Base-by-base conservation (phyloP, 164 flowering plant species). In the Akebia trifoliata region DNA sequence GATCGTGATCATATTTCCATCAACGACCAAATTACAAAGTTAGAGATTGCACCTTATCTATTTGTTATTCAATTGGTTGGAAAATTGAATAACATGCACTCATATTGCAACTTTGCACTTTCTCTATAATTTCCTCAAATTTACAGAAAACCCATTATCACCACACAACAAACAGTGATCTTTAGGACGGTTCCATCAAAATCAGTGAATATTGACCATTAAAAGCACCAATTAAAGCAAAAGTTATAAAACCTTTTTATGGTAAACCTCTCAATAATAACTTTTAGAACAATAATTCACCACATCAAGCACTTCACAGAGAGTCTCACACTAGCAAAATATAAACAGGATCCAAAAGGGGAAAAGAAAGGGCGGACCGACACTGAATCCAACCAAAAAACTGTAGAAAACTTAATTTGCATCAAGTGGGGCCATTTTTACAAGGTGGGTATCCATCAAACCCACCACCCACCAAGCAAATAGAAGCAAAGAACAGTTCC, bases 391-490 rank as follows among this genome's bases (percentile, higher is more conserved):
- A 46, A 32, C 35, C 48, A 45, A 57, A 32, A 36, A 40, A 32
- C 51, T 25, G 17, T 28, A 50, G 22, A 32, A 22, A 26, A 35
- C 36, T 32, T 21, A 48, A 21, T 18, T 20, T 24, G 45, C 47
- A 37, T 36, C 22, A 40, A 25, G 35, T 61, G 73, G 70, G 61
- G 28, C 72, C 67, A 50, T 9, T 24, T 36, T 44, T 25, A 65
- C 63, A 34, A 60, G 50, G 54, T 63, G 68, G 56, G 56, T 8
- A 62, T 40, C 69, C 69, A 56, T 28, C 64, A 72, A 68, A 75
- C 74, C n/a, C 73, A 72, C 70, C 71, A 61, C 50, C 56, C 42
- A 59, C 14, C 47, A 57, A 38, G 57, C 52, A 62, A 65, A 68
- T 29, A 44, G 64, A 60, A 58, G 59, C 66, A 40, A 3, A 18